Conservation (phyloP, 2,329 filamentous ascomycete genomes). For the Magnaporthiopsis rhizophila region DNA sequence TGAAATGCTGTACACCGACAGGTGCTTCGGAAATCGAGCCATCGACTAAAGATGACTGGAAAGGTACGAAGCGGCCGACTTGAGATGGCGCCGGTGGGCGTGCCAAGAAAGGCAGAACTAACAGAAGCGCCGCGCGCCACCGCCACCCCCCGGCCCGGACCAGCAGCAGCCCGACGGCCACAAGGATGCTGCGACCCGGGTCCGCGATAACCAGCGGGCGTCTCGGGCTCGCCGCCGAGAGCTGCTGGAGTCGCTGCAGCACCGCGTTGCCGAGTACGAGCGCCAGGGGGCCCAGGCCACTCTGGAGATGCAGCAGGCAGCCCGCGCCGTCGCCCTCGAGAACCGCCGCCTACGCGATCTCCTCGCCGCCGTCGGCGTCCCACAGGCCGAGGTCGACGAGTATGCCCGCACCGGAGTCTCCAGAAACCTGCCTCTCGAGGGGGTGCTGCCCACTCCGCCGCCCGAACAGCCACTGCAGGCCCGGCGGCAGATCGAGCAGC, state of each 20-base stretch:
- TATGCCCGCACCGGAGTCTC: neutral
- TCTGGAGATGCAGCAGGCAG: slow-evolving; percentile 44
- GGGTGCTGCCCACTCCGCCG: neutral
- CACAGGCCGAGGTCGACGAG: slow-evolving; percentile 6
- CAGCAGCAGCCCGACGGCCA: too few species aligned
- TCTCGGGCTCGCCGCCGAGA: slow-evolving; percentile 43
- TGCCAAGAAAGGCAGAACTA: too few species aligned
- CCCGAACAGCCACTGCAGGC: neutral
- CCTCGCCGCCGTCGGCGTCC: slow-evolving; percentile 9
- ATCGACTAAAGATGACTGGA: too few species aligned
- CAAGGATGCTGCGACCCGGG: slow-evolving; percentile 11
- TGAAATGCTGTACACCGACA: too few species aligned
- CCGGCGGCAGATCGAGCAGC: neutral
- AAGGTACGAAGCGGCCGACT: too few species aligned
- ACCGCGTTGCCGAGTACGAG: slow-evolving; percentile 38
- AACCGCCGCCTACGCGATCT: slow-evolving; percentile 35
- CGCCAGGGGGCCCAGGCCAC: slow-evolving; percentile 39
- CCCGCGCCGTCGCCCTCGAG: slow-evolving; percentile 39
- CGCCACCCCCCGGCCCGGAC: too few species aligned
- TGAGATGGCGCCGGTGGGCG: too few species aligned
- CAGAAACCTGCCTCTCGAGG: neutral
- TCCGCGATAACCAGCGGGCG: slow-evolving; percentile 45
- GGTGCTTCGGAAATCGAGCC: too few species aligned
- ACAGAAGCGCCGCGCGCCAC: too few species aligned
- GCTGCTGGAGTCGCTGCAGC: slow-evolving; percentile 39